Evolutionary conservation across 768 basidiomycete species (phyloP), one percentile per base, ranked within the genome.

Genomic region (Tylopilus vinaceipallidus): DNA sequence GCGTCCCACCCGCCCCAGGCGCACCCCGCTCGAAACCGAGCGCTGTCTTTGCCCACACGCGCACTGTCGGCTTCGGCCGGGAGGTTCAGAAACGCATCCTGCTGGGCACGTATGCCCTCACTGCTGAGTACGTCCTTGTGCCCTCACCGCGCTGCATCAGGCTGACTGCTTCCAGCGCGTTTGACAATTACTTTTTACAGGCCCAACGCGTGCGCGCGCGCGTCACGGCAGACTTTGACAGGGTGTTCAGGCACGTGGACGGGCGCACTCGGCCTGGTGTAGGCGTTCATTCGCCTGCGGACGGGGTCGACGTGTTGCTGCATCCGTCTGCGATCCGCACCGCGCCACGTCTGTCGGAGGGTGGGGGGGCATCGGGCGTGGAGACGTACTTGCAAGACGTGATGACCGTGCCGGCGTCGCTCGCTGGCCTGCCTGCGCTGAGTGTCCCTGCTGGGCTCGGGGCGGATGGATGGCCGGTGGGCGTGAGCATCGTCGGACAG

Each of bases 181-280:
- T 94, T 62, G 88, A 98, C 70, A 98, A 95, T 62, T 98, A 95
- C 67, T 99, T 93, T 65, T 76, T 98, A 6, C 92, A 95, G 72
- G 95, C 95, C 0, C 87, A 92, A 54, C 78, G 83, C 27, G 80
- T 98, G 10, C 84, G 95, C 1, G 76, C 78, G 42, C 70, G 79
- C 8, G 73, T 99, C 44, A 79, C 81, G 50, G 60, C 75, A 5
- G 95, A 98, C 60, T 94, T 95, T 58, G 72, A 85, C 60, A 59
- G 63, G 1, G 78, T 86, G 30, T 94, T 98, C 69, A 70, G 73
- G 1, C 65, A 79, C 2, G 73, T 79, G 3, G 81, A 87, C 60
- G 72, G 73, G 29, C 71, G 78, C 39, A 29, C 20, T 72, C 27
- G n/a, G n/a, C 69, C 78, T 36, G 14, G 8, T 22, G 30, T 35